These are phyloP conservation scores for Gomphus sp. DNA, from an alignment of 1,284 basidiomycete species.

Conservation along the genomic window DNA sequence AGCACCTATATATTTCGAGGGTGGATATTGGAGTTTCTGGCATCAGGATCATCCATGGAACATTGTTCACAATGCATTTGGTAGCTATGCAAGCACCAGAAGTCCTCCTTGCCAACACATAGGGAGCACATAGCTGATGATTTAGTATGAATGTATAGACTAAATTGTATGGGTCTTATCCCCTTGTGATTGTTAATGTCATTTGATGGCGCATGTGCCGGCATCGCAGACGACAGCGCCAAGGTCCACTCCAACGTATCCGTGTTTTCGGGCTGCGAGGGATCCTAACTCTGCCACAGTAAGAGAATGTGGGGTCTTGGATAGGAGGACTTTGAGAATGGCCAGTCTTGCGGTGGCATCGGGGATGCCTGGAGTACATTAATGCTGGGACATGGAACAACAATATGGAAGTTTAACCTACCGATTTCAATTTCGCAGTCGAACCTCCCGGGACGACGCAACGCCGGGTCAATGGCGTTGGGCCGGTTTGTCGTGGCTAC, in stretches of 20 bases:
- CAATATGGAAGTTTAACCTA: constrained; percentile 21
- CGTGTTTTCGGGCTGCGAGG: constrained; percentile 80
- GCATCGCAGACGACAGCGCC: no score
- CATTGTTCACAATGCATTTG: no score
- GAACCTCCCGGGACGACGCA: constrained; percentile 91
- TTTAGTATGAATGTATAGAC: no score
- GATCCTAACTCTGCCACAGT: constrained; percentile 48
- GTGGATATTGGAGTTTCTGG: no score
- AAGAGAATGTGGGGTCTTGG: constrained; percentile 73
- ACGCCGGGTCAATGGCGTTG: constrained; percentile 94
- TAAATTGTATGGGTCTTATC: no score
- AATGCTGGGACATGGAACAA: background rate
- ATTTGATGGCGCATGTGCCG: no score
- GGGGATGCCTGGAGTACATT: constrained; percentile 64
- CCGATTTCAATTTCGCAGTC: constrained; percentile 97
- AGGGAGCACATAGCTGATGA: no score
- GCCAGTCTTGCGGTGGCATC: constrained; percentile 74
- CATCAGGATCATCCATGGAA: no score
- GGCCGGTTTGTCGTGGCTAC: constrained; percentile 79
- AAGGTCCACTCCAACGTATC: constrained; percentile 68
- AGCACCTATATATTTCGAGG: no score
- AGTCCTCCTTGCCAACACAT: no score
- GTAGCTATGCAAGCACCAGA: no score
- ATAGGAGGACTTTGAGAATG: constrained; percentile 80
- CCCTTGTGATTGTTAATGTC: no score